A percentile compares a stretch with the other conserved stretches of the same genome.
Conservation (phyloP, 768 basidiomycete species). For the Myochromella boudieri region DNA sequence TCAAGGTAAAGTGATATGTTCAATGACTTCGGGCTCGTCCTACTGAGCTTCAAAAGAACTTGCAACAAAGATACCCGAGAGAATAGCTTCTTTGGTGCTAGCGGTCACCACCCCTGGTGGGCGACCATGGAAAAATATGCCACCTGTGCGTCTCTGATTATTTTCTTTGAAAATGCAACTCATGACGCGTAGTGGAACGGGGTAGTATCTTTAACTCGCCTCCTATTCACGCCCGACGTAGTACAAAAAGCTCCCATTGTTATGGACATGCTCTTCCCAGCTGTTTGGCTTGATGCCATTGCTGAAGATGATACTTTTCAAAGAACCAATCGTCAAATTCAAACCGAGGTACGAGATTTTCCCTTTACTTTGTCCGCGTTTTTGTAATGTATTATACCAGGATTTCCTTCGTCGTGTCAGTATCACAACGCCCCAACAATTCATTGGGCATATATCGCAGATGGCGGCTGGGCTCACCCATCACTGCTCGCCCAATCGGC, state of each 20-base stretch:
- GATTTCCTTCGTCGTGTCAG: slow-evolving; percentile 41
- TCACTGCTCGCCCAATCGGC: slow-evolving; percentile 46
- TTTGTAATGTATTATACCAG: slow-evolving; percentile 30
- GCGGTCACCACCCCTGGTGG: slow-evolving; percentile 73
- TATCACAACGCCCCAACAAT: slow-evolving; percentile 56
- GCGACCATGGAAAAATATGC: slow-evolving; percentile 52
- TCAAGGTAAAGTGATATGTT: slow-evolving; percentile 45
- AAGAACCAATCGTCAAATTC: slow-evolving; percentile 64
- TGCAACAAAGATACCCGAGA: slow-evolving; percentile 60
- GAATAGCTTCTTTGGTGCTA: slow-evolving; percentile 66
- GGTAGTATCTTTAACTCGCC: slow-evolving; percentile 30
- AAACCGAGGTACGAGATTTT: slow-evolving; percentile 44
- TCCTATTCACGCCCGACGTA: slow-evolving; percentile 44
- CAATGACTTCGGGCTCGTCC: background rate
- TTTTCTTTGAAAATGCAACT: background rate
- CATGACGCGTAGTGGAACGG: slow-evolving; percentile 39
- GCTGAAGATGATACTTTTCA: slow-evolving; percentile 53
- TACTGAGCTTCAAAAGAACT: slow-evolving; percentile 48
- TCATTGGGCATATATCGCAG: slow-evolving; percentile 69
- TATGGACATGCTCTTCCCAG: slow-evolving; percentile 59
- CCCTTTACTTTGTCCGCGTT: background rate
- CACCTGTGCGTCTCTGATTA: slow-evolving; percentile 47
- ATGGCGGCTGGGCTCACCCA: slow-evolving; percentile 70
- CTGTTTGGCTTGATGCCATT: slow-evolving; percentile 56
- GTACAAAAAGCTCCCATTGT: slow-evolving; percentile 48